phyloP scores from a whole-genome alignment of 352 stramenopile species.

The Phytophthora megakarya region DNA sequence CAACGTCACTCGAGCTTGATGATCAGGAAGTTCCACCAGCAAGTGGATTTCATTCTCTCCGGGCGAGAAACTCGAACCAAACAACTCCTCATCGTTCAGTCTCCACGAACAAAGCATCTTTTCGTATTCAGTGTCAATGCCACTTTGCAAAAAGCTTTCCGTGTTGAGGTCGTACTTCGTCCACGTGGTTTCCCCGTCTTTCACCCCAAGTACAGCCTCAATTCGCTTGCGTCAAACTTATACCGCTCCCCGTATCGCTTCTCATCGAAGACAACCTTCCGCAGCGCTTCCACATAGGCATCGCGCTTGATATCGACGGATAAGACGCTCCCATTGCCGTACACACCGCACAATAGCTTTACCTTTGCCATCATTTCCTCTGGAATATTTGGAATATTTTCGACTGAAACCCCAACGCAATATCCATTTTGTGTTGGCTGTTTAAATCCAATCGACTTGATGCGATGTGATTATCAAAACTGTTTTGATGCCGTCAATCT shows the following conservation, averaged over 20 bases:
- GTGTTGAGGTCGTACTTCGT: slow-evolving; percentile 20
- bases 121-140: slow-evolving; percentile 11
- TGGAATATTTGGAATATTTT: too few relatives aligned
- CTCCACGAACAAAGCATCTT: slow-evolving; percentile 14
- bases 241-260: neutral
- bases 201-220: slow-evolving; percentile 32
- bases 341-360: slow-evolving; percentile 19
- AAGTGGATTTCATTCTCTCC: slow-evolving; percentile 5
- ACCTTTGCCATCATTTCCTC: neutral
- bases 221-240: neutral
- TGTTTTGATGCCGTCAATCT: too few relatives aligned
- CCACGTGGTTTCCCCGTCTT: slow-evolving; percentile 25
- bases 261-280: slow-evolving; percentile 13
- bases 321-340: slow-evolving; percentile 35
- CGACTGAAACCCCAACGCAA: too few relatives aligned
- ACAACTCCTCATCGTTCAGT: neutral
- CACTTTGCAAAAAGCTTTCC: slow-evolving; percentile 9
- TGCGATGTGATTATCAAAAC: too few relatives aligned
- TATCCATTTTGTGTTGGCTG: too few relatives aligned
- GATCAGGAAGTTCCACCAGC: slow-evolving; percentile 4
- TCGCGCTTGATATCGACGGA: slow-evolving; percentile 24
- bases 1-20: too few relatives aligned
- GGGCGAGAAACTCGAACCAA: neutral
- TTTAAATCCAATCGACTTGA: too few relatives aligned
- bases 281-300: slow-evolving; percentile 31